Conservation (phyloP, 1,284 basidiomycete genomes). For the Cutaneotrichosporon dermatis region DNA sequence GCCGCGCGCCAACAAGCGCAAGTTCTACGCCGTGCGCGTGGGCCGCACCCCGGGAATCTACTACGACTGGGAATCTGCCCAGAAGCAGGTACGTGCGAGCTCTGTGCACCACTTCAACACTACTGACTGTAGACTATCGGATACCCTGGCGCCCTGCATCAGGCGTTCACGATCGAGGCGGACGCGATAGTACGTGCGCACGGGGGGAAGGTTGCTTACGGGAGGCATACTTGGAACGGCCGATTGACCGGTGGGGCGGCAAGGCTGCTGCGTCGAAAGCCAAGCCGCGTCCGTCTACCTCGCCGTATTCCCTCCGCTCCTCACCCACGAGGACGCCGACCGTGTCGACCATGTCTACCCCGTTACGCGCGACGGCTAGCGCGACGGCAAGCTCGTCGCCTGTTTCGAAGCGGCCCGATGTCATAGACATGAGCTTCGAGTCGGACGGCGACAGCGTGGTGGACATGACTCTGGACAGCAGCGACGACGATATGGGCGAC, state of each 20-base stretch:
- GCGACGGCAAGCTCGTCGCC: not conserved
- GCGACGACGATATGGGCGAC: not conserved
- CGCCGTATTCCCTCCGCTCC: no score
- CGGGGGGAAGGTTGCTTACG: not conserved
- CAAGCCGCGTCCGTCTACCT: no score
- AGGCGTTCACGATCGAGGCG: not conserved
- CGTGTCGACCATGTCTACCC: no score
- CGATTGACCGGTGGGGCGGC: no score
- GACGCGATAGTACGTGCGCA: constrained; percentile 2
- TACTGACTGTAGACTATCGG: constrained; percentile 5
- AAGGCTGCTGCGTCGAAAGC: no score
- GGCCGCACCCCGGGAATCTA: constrained; percentile 6
- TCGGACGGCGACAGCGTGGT: not conserved
- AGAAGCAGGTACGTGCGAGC: not conserved
- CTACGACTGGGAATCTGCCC: constrained; percentile 1
- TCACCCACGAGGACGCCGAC: no score
- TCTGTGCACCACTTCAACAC: not conserved
- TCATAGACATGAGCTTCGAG: not conserved
- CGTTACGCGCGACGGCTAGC: no score
- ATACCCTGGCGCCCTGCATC: constrained; percentile 2
- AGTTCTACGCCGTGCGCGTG: constrained; percentile 3
- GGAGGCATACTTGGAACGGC: not conserved
- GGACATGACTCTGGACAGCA: not conserved
- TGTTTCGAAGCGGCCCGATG: not conserved
- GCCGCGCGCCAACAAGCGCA: not conserved